Percentiles rank a stretch among this genome's conserved stretches.
phyloP scores from a whole-genome alignment of 257 asterid species.

The Solanum sejunctum region DNA sequence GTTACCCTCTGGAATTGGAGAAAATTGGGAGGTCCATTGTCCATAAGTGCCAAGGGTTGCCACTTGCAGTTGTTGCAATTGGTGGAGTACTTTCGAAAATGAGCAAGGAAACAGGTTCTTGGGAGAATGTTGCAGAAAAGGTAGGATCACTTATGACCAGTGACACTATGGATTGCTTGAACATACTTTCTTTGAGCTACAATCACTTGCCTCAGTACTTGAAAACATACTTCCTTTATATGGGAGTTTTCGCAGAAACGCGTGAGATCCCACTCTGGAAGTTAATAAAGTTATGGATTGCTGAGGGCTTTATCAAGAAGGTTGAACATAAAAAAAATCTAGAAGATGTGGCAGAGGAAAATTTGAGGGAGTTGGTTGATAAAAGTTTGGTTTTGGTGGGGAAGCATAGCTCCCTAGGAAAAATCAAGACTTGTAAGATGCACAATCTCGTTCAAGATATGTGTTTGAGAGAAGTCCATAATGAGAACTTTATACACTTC shows the following conservation, averaged over 20 bases:
- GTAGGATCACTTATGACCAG: background rate
- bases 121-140: background rate
- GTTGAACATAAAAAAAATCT: background rate
- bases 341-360: background rate
- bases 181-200: background rate
- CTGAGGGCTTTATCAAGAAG: background rate
- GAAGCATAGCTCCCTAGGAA: background rate
- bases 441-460: background rate
- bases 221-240: background rate
- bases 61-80: background rate
- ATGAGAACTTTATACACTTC: background rate
- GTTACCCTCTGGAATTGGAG: background rate
- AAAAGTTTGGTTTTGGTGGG: background rate
- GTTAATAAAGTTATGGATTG: background rate
- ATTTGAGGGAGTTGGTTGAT: background rate
- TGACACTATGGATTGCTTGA: background rate
- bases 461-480: background rate
- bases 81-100: background rate
- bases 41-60: background rate
- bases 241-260: background rate
- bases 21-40: background rate
- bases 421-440: background rate
- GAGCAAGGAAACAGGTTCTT: background rate
- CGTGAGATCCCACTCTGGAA: background rate
- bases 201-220: background rate